These are phyloP conservation scores for Juglanconis oblonga DNA, from an alignment of 2,329 filamentous ascomycete genomes.

Conservation along the genomic window DNA sequence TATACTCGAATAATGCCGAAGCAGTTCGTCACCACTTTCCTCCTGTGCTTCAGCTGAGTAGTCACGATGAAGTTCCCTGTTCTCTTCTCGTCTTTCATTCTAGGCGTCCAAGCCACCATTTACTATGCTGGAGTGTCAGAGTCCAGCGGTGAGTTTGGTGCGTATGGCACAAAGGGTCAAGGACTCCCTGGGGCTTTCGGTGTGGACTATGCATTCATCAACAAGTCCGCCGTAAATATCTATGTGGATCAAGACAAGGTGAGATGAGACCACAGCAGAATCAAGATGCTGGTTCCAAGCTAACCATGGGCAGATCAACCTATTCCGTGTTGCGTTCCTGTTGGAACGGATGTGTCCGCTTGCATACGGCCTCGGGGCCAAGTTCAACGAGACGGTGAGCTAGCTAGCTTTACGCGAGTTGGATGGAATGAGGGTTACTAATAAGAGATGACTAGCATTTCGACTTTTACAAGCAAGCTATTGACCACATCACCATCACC, in stretches of 20 bases:
- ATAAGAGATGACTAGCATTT: slow-evolving; percentile 32
- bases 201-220: slow-evolving; percentile 49
- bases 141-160: slow-evolving; percentile 45
- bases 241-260: slow-evolving; percentile 44
- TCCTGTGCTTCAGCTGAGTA: background rate
- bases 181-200: slow-evolving; percentile 49
- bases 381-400: slow-evolving; percentile 43
- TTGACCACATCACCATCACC: slow-evolving; percentile 48
- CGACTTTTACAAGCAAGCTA: slow-evolving; percentile 39
- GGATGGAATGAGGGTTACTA: background rate
- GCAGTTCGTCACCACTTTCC: background rate
- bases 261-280: background rate
- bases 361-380: slow-evolving; percentile 42
- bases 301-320: slow-evolving; percentile 30
- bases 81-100: slow-evolving; percentile 19
- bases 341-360: slow-evolving; percentile 49
- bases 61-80: slow-evolving; percentile 24
- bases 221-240: slow-evolving; percentile 40
- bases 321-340: slow-evolving; percentile 48
- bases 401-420: background rate
- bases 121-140: slow-evolving; percentile 47
- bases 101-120: slow-evolving; percentile 38
- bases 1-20: too few relatives aligned
- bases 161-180: slow-evolving; percentile 35
- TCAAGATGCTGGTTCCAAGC: background rate